Base-by-base conservation (phyloP, 1,284 basidiomycete species). In the Coniferiporia weirii region DNA sequence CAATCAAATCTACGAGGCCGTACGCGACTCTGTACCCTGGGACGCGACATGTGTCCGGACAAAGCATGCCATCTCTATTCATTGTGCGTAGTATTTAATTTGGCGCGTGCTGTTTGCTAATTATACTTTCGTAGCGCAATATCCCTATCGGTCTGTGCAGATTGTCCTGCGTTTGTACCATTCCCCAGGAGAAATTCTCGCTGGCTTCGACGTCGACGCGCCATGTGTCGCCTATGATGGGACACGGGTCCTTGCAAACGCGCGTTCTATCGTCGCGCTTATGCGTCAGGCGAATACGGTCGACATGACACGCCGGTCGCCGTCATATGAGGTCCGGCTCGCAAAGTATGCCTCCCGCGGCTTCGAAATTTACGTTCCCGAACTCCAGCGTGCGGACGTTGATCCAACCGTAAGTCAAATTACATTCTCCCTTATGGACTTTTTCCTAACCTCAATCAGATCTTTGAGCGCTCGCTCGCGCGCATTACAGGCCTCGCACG, bases 11-110 rank as follows among this genome's bases (percentile, higher is more conserved):
- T 84, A 80, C 64, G 79, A 83, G 64, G 82, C 82, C 4, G 80
- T 85, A 15, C 72, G 81, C 27, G 81, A 84, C 65, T 81, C 81
- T 2, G 77, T 84, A 22, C 82, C 82, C 20, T 84, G 82, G 82
- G 83, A 83, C 65, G 80, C 82, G 10, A 84, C 81, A 17, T 84
- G 82, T 59, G 77, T 84, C 58, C 76, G 82, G 44, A 83, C 81
- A 54, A 84, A 81, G 69, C 80, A 85, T 64, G 81, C 82, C 0
- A 72, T 84, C 45, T 84, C 82, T 7, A 83, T 85, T 64, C 78
- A 84, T 66, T 82, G 79, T 80, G 54, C 32, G 77, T 65, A 19
- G 3, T 20, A n/a, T 46, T 17, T 27, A 50, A 22, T 27, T 12
- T 45, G 34, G 10, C 4, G 12, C 22, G 15, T 15, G 12, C 12